These are phyloP conservation scores for Septoria petroselini DNA, from an alignment of 2,329 filamentous ascomycete genomes.

Conservation along the genomic window DNA sequence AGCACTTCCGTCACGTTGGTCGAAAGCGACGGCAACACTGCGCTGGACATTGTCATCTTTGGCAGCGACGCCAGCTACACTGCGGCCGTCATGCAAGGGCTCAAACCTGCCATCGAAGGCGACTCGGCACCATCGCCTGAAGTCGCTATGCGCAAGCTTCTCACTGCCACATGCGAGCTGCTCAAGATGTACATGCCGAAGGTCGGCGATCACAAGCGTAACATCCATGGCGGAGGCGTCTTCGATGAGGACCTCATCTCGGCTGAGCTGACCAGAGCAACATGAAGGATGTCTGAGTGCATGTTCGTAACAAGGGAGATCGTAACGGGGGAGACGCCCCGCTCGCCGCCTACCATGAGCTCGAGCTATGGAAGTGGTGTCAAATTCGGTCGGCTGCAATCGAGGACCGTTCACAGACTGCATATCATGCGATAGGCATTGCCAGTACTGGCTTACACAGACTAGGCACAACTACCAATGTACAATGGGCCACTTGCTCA, in stretches of 20 bases:
- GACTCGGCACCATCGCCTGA: constrained; percentile 21
- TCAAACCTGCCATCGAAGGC: constrained; percentile 30
- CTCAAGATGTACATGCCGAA: constrained; percentile 25
- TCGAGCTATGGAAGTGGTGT: no score
- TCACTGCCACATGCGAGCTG: constrained; percentile 29
- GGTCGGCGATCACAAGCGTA: constrained; percentile 30
- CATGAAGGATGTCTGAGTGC: constrained; percentile 1
- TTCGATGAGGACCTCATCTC: constrained; percentile 28
- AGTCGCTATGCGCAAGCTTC: constrained; percentile 28
- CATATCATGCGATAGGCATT: no score
- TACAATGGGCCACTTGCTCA: no score
- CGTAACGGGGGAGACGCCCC: no score
- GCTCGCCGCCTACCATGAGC: no score
- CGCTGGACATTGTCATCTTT: constrained; percentile 28
- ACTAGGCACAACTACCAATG: no score
- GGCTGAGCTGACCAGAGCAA: constrained; percentile 7
- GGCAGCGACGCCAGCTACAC: constrained; percentile 19
- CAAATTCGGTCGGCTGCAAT: no score
- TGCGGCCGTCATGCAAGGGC: constrained; percentile 25
- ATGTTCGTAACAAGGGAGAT: no score
- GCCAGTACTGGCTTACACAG: no score
- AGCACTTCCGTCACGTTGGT: constrained; percentile 13
- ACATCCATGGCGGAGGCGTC: constrained; percentile 32
- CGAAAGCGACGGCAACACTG: neutral
- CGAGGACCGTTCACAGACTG: no score